Base-by-base conservation (phyloP, 139 green algal species). In the Chlorella sorokiniana region DNA sequence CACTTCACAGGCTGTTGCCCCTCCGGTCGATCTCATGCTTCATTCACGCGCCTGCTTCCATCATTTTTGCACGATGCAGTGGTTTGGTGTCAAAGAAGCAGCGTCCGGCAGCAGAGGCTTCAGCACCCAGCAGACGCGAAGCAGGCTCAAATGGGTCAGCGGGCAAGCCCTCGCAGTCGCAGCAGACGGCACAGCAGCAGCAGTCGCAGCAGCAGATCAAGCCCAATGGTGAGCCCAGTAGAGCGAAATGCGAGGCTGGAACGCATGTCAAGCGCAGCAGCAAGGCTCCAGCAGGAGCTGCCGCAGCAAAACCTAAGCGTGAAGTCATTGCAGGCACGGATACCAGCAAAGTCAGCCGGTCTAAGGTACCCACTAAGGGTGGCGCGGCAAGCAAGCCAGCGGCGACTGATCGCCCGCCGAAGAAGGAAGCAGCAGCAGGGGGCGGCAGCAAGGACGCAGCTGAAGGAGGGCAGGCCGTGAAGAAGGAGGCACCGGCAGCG, bases 241-340 rank as follows among this genome's bases (percentile, higher is more conserved):
- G 75, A 29, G 73, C 33, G 20, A 52, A 79, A 31, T 44, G 33
- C 72, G 68, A 68, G 72, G 8, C 51, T 25, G 51, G 72, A 20
- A 1, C 11, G 14, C 41, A 75, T n/a, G 45, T n/a, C 68, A 75
- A 56, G 25, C 4, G 5, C n/a, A n/a, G n/a, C 63, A 69, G 11
- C 69, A 76, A 76, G n/a, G 31, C 7, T 25, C 48, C 45, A 2
- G n/a, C 35, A 20, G 33, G 3, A 1, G 48, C 48, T 25, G 71
- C 71, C 35, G 31, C 71, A 78, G 52, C 51, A 29, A 52, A 52
- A 38, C 45, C 31, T 35, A 78, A 64, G 71, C 71, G 67, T 59
- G 48, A 16, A 59, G 56, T 22, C 29, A 22, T 9, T 31, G 31
- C 33, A 8, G 71, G 48, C 33, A 45, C 10, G 10, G 51, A 78